Percentiles rank a stretch among this genome's conserved stretches.
These are phyloP conservation scores for Pseudonitzschia multiseries DNA, from an alignment of 108 stramenopile genomes.

Conservation along the genomic window DNA sequence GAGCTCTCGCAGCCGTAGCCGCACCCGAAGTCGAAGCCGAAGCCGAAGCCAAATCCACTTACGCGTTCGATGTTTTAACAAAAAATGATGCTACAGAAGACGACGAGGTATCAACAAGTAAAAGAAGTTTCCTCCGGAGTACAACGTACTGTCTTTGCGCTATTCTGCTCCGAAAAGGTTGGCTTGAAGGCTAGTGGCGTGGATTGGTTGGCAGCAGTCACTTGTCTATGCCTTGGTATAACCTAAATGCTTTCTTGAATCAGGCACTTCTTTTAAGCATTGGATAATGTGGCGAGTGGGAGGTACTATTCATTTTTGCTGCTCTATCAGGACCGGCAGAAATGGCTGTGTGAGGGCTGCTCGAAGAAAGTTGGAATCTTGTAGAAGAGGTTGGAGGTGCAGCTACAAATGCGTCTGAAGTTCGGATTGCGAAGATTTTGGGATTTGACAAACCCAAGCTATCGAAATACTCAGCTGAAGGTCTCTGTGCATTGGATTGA, in stretches of 20 bases:
- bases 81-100: too few species aligned
- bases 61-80: too few species aligned
- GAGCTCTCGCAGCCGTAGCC: too few species aligned
- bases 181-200: conserved; percentile 41
- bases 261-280: conserved; percentile 48
- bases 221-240: not conserved
- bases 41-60: too few species aligned
- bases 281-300: conserved; percentile 58
- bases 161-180: conserved; percentile 34
- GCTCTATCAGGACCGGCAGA: conserved; percentile 38
- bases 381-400: conserved; percentile 25
- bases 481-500: conserved; percentile 38
- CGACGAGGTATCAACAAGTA: too few species aligned
- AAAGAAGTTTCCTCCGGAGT: too few species aligned
- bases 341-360: conserved; percentile 52
- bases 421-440: conserved; percentile 51
- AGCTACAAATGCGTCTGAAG: conserved; percentile 44
- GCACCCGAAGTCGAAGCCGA: too few species aligned
- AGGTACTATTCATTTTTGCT: conserved; percentile 46
- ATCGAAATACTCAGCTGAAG: conserved; percentile 53
- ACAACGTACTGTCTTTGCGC: too few species aligned
- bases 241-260: conserved; percentile 25
- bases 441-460: conserved; percentile 40
- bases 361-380: conserved; percentile 44
- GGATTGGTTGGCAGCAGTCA: conserved; percentile 20